Base-by-base conservation (phyloP, 345 rosid genomes). In the Pistacia atlantica region DNA sequence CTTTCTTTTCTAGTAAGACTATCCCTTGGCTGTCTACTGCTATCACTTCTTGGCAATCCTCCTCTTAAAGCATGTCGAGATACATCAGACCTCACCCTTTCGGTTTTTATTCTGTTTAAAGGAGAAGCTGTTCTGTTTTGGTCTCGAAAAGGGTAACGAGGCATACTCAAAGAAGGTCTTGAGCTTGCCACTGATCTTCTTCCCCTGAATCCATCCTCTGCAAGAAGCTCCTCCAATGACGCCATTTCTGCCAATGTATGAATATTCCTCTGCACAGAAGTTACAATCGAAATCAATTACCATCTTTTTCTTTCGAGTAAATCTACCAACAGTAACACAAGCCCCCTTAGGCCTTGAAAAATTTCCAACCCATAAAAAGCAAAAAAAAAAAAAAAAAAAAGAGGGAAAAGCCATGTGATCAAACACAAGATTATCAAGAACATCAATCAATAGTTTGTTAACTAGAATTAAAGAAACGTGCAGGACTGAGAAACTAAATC, bases 151-250 rank as follows among this genome's bases (percentile, higher is more conserved):
- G 78, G 69, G 72, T 58, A 64, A 51, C 2, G 73, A 37, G 81
- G 72, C 69, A 58, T 68, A 51, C 82, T 74, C 31, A 14, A 79
- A 7, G 89, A 84, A 63, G 83, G 57, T 80, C 86, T 85, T 16
- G 82, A 54, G 77, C 80, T 72, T 37, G 71, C 51, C 75, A 59
- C 71, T n/a, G 86, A 81, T 73, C 75, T 81, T 65, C 84, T 78
- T 65, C 89, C 87, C 77, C 69, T 79, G 72, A 91, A 89, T 49
- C 93, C 93, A 73, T 91, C 95, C 80, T 85, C 83, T 62, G 83
- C 84, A 46, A 91, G 93, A 80, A 91, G 90, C 55, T 89, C 86
- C 84, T 83, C 91, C 83, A 86, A 82, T 28, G 92, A 82, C 48
- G 87, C 87, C 93, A 86, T 90, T 38, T 65, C 61, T 37, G 60